Evolutionary conservation across 352 stramenopile genomes (phyloP).

Genomic region (Phytopythium mirpurense): DNA sequence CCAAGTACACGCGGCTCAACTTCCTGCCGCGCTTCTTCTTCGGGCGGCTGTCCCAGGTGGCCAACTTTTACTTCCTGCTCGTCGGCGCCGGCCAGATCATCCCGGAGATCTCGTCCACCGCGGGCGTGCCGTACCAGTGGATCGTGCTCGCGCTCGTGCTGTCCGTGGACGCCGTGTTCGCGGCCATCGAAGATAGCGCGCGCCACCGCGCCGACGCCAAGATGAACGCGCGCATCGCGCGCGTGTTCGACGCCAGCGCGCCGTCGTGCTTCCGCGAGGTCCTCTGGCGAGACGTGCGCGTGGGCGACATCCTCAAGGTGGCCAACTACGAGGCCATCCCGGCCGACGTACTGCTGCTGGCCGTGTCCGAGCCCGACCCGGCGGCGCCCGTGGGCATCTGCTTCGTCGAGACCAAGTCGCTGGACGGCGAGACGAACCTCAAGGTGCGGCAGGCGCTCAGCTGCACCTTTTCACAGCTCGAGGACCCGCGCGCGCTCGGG

Average conservation of each 20-base stretch:
- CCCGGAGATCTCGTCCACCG: slow-evolving; percentile 79
- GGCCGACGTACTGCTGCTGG: slow-evolving; percentile 74
- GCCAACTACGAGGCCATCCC: slow-evolving; percentile 84
- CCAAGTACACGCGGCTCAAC: slow-evolving; percentile 86
- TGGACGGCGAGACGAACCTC: slow-evolving; percentile 85
- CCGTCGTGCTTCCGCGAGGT: slow-evolving; percentile 41
- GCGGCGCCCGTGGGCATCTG: slow-evolving; percentile 64
- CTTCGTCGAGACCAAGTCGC: slow-evolving; percentile 85
- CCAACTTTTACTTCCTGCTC: slow-evolving; percentile 90
- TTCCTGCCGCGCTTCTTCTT: slow-evolving; percentile 86
- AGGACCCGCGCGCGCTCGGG: slow-evolving; percentile 54
- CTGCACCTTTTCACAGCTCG: slow-evolving; percentile 82
- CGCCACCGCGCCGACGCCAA: slow-evolving; percentile 73
- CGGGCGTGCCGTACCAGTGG: slow-evolving; percentile 82
- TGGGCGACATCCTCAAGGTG: slow-evolving; percentile 85
- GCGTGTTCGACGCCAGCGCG: slow-evolving; percentile 52
- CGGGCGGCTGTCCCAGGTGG: slow-evolving; percentile 73
- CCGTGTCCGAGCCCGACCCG: slow-evolving; percentile 62
- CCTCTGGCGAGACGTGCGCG: slow-evolving; percentile 55
- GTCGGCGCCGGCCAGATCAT: slow-evolving; percentile 86
- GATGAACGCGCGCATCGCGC: slow-evolving; percentile 69
- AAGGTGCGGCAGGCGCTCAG: slow-evolving; percentile 79
- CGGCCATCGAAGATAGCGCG: slow-evolving; percentile 78
- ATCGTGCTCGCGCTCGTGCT: slow-evolving; percentile 82
- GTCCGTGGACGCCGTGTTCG: slow-evolving; percentile 81